Evolutionary conservation across 176 grass and related monocot species (phyloP).

Genomic region (Lolium perenne): DNA sequence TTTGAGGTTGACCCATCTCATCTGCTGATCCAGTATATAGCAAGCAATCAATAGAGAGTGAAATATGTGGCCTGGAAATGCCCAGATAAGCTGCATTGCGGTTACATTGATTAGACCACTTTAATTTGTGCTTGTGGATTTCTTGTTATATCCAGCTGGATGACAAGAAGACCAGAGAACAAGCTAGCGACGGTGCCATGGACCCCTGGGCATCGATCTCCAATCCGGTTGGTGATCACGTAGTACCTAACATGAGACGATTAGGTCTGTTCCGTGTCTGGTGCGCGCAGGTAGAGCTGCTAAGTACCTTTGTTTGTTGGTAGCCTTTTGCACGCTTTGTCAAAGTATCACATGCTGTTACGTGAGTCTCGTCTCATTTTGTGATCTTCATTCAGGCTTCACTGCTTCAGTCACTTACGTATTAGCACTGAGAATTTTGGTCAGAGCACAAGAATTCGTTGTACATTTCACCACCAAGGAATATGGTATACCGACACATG

Average conservation of each 20-base stretch:
- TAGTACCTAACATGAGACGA: constrained; percentile 44
- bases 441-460: neutral
- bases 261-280: constrained; percentile 32
- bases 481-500: too few relatives aligned
- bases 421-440: neutral
- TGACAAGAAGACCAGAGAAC: neutral
- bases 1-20: constrained; percentile 16
- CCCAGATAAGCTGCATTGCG: neutral
- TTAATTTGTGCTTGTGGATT: neutral
- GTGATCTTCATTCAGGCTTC: neutral
- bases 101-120: neutral
- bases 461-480: neutral
- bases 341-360: constrained; percentile 23
- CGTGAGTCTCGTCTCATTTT: neutral
- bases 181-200: constrained; percentile 20
- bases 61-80: neutral
- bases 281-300: constrained; percentile 11
- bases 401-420: neutral
- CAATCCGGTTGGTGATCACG: constrained; percentile 39
- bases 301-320: constrained; percentile 38
- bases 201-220: neutral
- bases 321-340: constrained; percentile 6
- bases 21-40: neutral
- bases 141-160: neutral
- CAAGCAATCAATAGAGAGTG: neutral